These are phyloP conservation scores for Anastatica hierochuntica DNA, from an alignment of 345 rosid genomes.

Conservation along the genomic window DNA sequence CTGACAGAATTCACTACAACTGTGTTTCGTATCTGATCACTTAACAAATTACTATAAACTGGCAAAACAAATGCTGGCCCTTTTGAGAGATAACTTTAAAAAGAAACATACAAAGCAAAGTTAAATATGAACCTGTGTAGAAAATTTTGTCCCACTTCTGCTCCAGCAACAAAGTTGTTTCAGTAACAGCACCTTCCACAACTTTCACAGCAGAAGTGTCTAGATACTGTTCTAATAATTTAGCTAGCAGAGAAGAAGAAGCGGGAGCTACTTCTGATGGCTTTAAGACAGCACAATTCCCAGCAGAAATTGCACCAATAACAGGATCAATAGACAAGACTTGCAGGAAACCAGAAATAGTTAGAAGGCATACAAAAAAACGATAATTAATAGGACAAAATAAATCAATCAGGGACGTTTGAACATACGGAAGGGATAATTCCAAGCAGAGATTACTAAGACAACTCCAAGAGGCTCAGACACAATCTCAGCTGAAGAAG, in stretches of 20 bases:
- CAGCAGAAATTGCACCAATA: constrained; percentile 92
- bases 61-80: not conserved
- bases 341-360: constrained; percentile 18
- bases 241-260: constrained; percentile 55
- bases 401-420: not conserved
- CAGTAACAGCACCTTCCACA: constrained; percentile 73
- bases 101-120: not conserved
- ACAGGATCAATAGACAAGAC: constrained; percentile 90
- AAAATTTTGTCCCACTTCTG: constrained; percentile 97
- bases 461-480: constrained; percentile 92
- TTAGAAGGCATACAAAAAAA: not conserved
- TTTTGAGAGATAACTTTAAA: not conserved
- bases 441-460: constrained; percentile 89
- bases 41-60: not conserved
- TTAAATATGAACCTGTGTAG: constrained; percentile 65
- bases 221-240: constrained; percentile 50
- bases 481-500: constrained; percentile 85
- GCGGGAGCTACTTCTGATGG: constrained; percentile 94
- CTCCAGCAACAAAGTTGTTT: constrained; percentile 68
- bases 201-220: constrained; percentile 63
- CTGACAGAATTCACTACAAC: not conserved
- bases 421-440: constrained; percentile 75
- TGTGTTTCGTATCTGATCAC: not conserved
- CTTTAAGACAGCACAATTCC: constrained; percentile 78
- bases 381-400: not conserved